Conservation (phyloP, 805 yeast genomes). For the Lipomyces starkeyi region DNA sequence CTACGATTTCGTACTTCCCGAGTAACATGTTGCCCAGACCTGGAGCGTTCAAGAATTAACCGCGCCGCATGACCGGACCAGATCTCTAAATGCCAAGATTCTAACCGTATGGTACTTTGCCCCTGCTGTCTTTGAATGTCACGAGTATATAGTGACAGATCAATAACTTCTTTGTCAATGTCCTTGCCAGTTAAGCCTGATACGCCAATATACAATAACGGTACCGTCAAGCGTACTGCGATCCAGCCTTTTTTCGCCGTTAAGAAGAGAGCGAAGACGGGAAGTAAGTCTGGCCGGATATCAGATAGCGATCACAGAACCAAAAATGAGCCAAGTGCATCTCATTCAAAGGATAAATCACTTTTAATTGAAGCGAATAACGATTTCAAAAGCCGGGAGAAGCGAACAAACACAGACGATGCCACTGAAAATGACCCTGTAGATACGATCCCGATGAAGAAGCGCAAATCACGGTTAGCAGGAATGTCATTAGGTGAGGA, state of each 20-base stretch:
- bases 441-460: not conserved
- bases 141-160: too few species aligned
- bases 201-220: not conserved
- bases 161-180: not conserved
- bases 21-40: too few species aligned
- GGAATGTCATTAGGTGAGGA: conserved; percentile 1
- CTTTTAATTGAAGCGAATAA: not conserved
- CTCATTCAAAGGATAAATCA: not conserved
- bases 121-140: too few species aligned
- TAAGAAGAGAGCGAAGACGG: not conserved
- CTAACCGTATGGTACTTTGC: too few species aligned
- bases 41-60: too few species aligned
- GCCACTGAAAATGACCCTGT: not conserved
- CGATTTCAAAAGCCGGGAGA: not conserved
- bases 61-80: too few species aligned
- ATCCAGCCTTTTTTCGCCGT: not conserved
- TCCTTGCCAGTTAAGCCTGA: not conserved
- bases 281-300: not conserved
- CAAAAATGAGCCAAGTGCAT: not conserved
- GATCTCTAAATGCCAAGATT: too few species aligned
- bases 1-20: too few species aligned
- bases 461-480: not conserved
- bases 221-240: not conserved
- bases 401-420: not conserved
- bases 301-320: not conserved